Base-by-base conservation (phyloP, 1,284 basidiomycete species). In the Marasmius sp. region DNA sequence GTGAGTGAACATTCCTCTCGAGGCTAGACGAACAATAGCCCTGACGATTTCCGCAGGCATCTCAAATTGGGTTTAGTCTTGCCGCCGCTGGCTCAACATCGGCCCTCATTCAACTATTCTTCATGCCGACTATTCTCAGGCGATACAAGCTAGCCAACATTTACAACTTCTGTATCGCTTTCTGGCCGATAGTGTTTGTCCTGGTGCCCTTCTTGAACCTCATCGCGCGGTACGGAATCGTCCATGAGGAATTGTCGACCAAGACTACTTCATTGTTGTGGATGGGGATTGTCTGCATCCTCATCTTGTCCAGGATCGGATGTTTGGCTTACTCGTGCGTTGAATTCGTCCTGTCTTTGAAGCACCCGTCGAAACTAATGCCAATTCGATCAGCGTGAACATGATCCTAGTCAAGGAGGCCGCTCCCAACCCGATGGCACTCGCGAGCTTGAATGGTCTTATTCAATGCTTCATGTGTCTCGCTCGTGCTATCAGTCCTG, bases 61-160 rank as follows among this genome's bases (percentile, higher is more conserved):
- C 80, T 11, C 76, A 86, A 69, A 88, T 89, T 61, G 87, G 86
- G 12, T 80, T 81, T 63, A 79, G 81, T 10, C 75, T 87, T 50
- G 75, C 82, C 8, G 61, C 69, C 10, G 70, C 81, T 8, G 82
- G 82, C 12, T 43, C 70, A 7, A 72, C 80, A 36, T 79, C 82
- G 14, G 75, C 73, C 7, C 57, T 71, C 18, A 67, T 82, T n/a
- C 79, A 83, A 61, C 65, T 78, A 3, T 71, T 81, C 61, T 68
- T 79, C 64, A 79, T 84, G 76, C 78, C 83, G 8, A 70, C 72
- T 37, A 63, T 83, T 14, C 68, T 83, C 55, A 72, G 73, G 34
- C 75, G 73, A 12, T 77, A 80, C 54, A 71, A 80, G 41, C 75
- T 75, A 50, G 75, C 75, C 20, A 71, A 65, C 41, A 71, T 82